These are phyloP conservation scores for Porcisia hertigi DNA, from an alignment of 208 protist species.

Conservation along the genomic window DNA sequence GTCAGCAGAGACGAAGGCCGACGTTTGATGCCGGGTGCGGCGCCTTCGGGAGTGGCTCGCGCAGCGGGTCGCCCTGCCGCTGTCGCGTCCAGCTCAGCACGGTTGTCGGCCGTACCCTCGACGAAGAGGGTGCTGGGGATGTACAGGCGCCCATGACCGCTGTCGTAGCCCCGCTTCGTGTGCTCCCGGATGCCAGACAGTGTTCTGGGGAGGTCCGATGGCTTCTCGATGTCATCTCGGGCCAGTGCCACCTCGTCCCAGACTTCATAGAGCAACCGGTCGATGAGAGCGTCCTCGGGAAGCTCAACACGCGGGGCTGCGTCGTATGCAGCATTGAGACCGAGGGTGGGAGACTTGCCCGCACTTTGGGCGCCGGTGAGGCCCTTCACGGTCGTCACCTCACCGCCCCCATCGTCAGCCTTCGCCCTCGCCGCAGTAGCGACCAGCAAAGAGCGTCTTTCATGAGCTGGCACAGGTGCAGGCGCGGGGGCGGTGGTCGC, in stretches of 20 bases:
- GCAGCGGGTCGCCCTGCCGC: slow-evolving; percentile 20
- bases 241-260: slow-evolving; percentile 60
- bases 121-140: slow-evolving; percentile 49
- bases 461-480: neutral
- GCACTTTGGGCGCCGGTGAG: neutral
- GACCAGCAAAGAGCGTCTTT: neutral
- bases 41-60: slow-evolving; percentile 74
- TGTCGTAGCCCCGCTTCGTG: slow-evolving; percentile 13
- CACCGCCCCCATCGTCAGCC: neutral
- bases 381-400: neutral
- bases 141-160: slow-evolving; percentile 30
- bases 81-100: slow-evolving; percentile 43
- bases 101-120: slow-evolving; percentile 55
- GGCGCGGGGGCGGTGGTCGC: neutral
- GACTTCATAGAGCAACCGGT: slow-evolving; percentile 47
- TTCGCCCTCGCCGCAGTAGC: neutral
- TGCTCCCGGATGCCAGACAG: neutral
- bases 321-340: slow-evolving; percentile 9
- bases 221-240: slow-evolving; percentile 66
- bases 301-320: slow-evolving; percentile 28
- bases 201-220: slow-evolving; percentile 2
- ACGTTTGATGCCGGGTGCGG: slow-evolving; percentile 71
- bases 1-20: neutral
- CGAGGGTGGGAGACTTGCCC: neutral
- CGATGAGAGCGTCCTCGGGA: slow-evolving; percentile 54